Evolutionary conservation across 768 basidiomycete species (phyloP).

Genomic region (Russula olivacea): DNA sequence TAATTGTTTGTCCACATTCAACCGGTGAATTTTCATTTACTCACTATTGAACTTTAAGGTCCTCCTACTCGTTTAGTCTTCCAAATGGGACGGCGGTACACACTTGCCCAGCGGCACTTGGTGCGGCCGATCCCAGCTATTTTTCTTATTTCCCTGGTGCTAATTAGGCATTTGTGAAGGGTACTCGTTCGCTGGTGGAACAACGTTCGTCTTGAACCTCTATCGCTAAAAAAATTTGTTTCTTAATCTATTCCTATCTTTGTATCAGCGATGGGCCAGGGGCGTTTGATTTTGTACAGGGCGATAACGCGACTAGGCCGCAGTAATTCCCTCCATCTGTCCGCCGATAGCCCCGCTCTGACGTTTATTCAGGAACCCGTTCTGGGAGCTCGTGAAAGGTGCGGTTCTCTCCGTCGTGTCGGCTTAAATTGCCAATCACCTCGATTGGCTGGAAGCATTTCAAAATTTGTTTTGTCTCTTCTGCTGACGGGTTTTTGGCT

Average conservation of each 20-base stretch:
- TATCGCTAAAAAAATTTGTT: neutral
- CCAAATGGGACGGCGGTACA: conserved; percentile 59
- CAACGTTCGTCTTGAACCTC: conserved; percentile 46
- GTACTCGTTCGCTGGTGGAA: conserved; percentile 73
- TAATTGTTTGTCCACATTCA: conserved; percentile 6
- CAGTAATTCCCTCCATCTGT: conserved; percentile 36
- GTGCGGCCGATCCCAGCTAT: conserved; percentile 34
- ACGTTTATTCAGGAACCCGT: conserved; percentile 51
- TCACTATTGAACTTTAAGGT: conserved; percentile 35
- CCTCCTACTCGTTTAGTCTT: conserved; percentile 55
- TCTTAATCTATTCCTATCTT: neutral
- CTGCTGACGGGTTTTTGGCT: too few species aligned
- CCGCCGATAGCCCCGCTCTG: conserved; percentile 7
- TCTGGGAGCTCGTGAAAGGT: conserved; percentile 78
- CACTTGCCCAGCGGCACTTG: conserved; percentile 77
- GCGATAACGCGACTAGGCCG: conserved; percentile 52
- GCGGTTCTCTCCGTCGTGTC: neutral
- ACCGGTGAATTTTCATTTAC: neutral
- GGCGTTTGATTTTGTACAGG: conserved; percentile 71
- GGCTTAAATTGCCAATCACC: neutral
- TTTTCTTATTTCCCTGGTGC: conserved; percentile 8
- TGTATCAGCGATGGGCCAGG: conserved; percentile 69
- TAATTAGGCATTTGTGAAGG: conserved; percentile 37
- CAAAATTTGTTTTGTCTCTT: neutral
- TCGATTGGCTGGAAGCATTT: neutral